Base-by-base conservation (phyloP, 2,329 filamentous ascomycete genomes). In the Colletotrichum eleusines region DNA sequence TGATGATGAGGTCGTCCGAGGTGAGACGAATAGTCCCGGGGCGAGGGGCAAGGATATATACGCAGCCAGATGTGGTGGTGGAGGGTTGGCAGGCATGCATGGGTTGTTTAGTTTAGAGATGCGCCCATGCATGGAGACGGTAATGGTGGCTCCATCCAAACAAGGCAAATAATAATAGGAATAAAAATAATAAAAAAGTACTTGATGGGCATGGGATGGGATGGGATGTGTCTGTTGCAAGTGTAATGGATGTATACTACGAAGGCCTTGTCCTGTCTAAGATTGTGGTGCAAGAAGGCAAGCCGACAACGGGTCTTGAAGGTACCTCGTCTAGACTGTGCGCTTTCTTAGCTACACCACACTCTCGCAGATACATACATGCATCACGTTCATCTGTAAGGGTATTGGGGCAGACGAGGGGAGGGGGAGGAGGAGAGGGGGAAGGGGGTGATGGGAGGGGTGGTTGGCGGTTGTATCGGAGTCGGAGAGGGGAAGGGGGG, bases 11-110 rank as follows among this genome's bases (percentile, higher is more conserved):
- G 69, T 70, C 66, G 38, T 72, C 60, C 66, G 60, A 69, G 66
- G 54, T 48, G 76, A 77, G 75, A 74, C 77, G 76, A 54, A 76
- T 74, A 33, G 46, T 50, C 60, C 77, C 77, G 79, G 79, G 79
- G 80, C 80, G 80, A 77, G 76, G 80, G 78, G 78, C 79, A 80
- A 80, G 79, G 81, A 85, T 85, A 86, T 85, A 85, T 84, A 61
- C 58, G 58, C 31, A 85, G 80, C 75, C 77, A 77, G 76, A 61
- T 71, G 63, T 62, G 61, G 66, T 61, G 61, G 69, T 66, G 61
- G 66, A 40, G 60, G 60, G 60, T 51, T 54, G 61, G 66, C 51
- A 62, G 66, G 33, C 65, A 54, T 58, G 68, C 65, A 63, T 63
- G 58, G 59, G 62, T 59, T 58, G 57, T 63, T 33, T 59, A 63